These are phyloP conservation scores for Neurospora sp. DNA, from an alignment of 495 filamentous ascomycete genomes.

Conservation along the genomic window DNA sequence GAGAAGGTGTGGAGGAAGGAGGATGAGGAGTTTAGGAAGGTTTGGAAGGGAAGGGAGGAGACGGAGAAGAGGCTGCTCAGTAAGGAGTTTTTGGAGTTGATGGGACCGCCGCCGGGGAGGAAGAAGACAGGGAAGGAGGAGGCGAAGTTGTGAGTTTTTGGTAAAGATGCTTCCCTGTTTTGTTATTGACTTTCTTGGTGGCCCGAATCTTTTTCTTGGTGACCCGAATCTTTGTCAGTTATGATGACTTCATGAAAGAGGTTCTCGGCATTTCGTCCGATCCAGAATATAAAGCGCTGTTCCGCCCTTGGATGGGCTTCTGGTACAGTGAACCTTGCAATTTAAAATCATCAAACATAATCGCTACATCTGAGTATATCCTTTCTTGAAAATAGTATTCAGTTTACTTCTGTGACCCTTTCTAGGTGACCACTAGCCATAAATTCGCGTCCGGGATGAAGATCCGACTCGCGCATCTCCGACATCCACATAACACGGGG, in stretches of 20 bases:
- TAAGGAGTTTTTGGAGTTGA: conserved; percentile 18
- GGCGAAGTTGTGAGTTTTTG: not conserved
- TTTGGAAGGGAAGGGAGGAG: conserved; percentile 36
- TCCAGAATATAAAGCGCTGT: not conserved
- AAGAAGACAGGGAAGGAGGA: not conserved
- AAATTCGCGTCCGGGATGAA: not conserved
- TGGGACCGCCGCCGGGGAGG: conserved; percentile 3
- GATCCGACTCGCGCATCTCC: not conserved
- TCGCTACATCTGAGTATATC: not conserved
- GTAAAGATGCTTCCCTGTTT: no score
- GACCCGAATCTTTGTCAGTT: not conserved
- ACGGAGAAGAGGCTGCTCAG: conserved; percentile 47
- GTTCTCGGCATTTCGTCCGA: not conserved
- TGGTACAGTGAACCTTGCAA: not conserved
- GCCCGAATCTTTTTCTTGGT: no score
- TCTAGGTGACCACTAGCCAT: no score
- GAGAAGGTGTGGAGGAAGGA: conserved; percentile 49
- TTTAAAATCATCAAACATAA: not conserved
- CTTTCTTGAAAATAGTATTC: no score
- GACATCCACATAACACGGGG: not conserved
- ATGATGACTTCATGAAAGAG: not conserved
- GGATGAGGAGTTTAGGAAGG: conserved; percentile 47
- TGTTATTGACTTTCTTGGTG: no score
- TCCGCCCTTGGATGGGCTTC: not conserved
- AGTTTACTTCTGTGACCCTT: no score